Evolutionary conservation across 2,329 filamentous ascomycete species (phyloP), one percentile per base, ranked within the genome.

Genomic region (Nigrograna mackinnonii): DNA sequence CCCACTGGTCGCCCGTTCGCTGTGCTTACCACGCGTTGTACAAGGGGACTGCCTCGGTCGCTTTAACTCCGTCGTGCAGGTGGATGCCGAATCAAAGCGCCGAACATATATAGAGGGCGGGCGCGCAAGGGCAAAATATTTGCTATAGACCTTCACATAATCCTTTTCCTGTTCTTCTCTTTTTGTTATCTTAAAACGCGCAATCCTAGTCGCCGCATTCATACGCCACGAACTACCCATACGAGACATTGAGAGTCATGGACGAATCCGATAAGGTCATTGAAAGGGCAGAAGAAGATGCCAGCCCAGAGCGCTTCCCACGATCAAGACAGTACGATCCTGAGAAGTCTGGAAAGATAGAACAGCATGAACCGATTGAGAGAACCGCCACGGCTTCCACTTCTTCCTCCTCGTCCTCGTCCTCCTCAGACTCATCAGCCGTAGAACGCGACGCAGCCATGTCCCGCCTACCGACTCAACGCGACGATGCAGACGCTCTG

Each of bases 391-490:
- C 81, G 4, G 69, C 72, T 2, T 80, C 77, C 4, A 77, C 78
- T 7, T 35, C 22, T 17, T 53, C 51, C 4, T 52, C 50, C 7
- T 43, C 47, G 5, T 74, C 73, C 0, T 75, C 76, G 0, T 76
- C 75, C 7, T 73, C 73, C 1, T 72, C 74, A 14, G 64, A 64
- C 30, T 57, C 59, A 22, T 64, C 55, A 7, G 58, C 55, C 17
- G 58, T 67, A 47, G 70, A 73, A 41, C 64, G 74, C 43, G 72
- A 69, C 37, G 49, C 21, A n/a, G 41, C 39, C 36, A 78, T 88
- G 69, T 83, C 79, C 57, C 77, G 84, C 39, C 63, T 83, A n/a
- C 76, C 82, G 4, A 89, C 85, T 4, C 77, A 83, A 49, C 71
- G 74, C 54, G 86, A 89, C 58, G 54, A 62, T 16, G 57, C 60